These are phyloP conservation scores for Falciphora oryzae DNA, from an alignment of 2,329 filamentous ascomycete genomes.

Conservation along the genomic window DNA sequence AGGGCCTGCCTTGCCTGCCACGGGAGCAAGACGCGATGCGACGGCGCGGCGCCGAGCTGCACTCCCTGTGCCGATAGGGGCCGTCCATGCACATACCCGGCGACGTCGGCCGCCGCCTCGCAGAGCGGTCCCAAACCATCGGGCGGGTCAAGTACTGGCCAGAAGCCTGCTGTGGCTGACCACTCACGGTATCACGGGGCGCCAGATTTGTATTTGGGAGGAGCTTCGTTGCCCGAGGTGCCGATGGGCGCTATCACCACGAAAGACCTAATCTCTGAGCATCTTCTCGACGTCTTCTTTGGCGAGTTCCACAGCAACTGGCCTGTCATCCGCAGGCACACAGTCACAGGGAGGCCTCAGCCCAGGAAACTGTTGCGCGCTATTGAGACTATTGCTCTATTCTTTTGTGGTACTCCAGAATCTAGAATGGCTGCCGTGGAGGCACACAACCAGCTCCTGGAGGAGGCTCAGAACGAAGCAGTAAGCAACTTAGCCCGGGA, in stretches of 20 bases:
- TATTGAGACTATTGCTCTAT: neutral
- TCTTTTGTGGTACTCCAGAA: neutral
- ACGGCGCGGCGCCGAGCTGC: constrained; percentile 6
- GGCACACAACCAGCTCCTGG: neutral
- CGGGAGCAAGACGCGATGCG: constrained; percentile 7
- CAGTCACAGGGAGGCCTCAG: neutral
- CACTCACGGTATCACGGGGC: neutral
- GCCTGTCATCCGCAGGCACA: neutral
- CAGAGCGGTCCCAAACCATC: too few species aligned
- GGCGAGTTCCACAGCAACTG: constrained; percentile 4
- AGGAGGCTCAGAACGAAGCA: neutral
- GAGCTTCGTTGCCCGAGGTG: neutral
- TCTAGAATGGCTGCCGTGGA: neutral
- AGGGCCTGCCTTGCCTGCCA: constrained; percentile 8
- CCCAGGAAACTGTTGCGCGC: constrained; percentile 1
- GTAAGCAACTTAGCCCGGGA: neutral
- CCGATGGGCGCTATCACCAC: neutral
- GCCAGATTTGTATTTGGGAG: neutral
- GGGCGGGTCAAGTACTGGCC: neutral
- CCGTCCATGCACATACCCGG: constrained; percentile 1
- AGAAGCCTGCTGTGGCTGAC: neutral
- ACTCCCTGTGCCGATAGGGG: constrained; percentile 5
- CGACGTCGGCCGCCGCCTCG: neutral
- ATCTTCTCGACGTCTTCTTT: constrained; percentile 2
- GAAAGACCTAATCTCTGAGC: neutral